Percentiles rank a stretch among this genome's conserved stretches.
Conservation (phyloP, 2,329 filamentous ascomycete species). For the Aureobasidium melanogenum region DNA sequence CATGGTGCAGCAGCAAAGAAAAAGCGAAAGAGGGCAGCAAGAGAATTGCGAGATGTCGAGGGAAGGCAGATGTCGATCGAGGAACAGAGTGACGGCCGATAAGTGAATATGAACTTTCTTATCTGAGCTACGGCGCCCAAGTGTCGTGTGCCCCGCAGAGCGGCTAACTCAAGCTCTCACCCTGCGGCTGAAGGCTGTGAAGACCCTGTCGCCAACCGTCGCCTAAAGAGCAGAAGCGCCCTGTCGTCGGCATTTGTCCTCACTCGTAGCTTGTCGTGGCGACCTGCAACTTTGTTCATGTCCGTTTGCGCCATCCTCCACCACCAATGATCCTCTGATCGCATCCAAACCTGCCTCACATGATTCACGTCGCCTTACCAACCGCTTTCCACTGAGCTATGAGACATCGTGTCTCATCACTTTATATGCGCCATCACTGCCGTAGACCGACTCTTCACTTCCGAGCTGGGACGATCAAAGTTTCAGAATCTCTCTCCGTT, state of each 20-base stretch:
- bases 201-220: conserved; percentile 1
- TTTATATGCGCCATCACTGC: neutral
- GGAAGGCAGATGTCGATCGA: neutral
- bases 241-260: neutral
- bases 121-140: neutral
- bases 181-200: neutral
- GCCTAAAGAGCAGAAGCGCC: neutral
- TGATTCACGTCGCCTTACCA: neutral
- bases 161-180: neutral
- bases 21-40: neutral
- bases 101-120: neutral
- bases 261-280: neutral
- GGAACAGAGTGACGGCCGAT: neutral
- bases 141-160: conserved; percentile 7
- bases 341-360: neutral
- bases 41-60: neutral
- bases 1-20: neutral
- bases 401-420: neutral
- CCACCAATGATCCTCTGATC: neutral
- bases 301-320: neutral
- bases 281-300: neutral
- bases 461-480: neutral
- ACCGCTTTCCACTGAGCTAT: neutral
- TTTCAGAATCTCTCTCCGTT: neutral
- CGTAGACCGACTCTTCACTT: neutral